A percentile compares a stretch with the other conserved stretches of the same genome.
phyloP scores from a whole-genome alignment of 2,329 filamentous ascomycete genomes.

The Cercospora citrullina region DNA sequence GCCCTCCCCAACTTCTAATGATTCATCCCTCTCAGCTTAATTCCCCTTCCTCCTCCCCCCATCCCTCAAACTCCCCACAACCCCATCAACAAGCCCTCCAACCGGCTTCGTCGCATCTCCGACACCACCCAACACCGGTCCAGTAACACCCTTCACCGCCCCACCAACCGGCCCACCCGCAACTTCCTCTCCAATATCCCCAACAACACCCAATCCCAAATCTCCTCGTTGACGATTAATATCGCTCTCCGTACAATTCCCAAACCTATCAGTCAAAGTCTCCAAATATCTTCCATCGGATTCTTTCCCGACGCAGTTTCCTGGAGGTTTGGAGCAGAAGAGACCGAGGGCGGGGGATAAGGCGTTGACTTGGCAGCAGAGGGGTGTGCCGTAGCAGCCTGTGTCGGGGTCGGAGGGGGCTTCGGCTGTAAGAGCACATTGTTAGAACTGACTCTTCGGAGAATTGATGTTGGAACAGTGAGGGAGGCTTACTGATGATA shows the following conservation, averaged over 20 bases:
- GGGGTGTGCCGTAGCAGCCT: constrained; percentile 20
- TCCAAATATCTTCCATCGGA: constrained; percentile 8
- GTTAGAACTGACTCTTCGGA: neutral
- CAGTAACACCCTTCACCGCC: neutral
- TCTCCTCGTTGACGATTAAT: constrained; percentile 1
- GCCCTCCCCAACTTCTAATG: no score
- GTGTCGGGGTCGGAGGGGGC: constrained; percentile 6
- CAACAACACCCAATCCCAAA: neutral
- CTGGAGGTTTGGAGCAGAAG: constrained; percentile 25
- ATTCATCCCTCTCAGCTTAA: no score
- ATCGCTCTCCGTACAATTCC: constrained; percentile 6
- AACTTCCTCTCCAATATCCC: neutral
- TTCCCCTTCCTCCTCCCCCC: neutral
- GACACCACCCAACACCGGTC: neutral
- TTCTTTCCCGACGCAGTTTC: constrained; percentile 22
- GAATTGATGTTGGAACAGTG: neutral
- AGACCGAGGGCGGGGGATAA: constrained; percentile 20
- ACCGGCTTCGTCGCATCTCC: neutral
- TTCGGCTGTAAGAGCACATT: neutral
- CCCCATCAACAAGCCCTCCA: neutral
- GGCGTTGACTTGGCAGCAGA: constrained; percentile 27
- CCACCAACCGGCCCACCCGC: neutral
- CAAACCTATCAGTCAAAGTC: constrained; percentile 5
- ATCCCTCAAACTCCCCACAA: neutral
- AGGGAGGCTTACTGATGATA: constrained; percentile 15